Evolutionary conservation across 2,329 filamentous ascomycete genomes (phyloP).

Genomic region (Neofusicoccum parvum): DNA sequence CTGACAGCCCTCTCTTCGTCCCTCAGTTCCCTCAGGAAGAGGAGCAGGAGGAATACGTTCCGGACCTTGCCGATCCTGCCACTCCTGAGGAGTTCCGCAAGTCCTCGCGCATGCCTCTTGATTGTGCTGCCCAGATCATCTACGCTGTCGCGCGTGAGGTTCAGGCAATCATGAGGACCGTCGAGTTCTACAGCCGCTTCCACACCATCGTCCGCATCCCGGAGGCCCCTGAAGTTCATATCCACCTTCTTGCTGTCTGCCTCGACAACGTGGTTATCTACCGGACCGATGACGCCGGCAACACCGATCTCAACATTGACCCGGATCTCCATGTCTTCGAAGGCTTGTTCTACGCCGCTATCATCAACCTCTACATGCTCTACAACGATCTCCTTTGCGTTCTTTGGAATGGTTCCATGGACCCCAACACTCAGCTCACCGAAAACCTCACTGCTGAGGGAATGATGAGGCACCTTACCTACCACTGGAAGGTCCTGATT

Average conservation of each 20-base stretch:
- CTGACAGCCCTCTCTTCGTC: too few species aligned
- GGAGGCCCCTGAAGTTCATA: background rate
- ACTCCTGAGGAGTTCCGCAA: background rate
- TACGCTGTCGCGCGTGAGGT: background rate
- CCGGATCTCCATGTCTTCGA: slow-evolving; percentile 11
- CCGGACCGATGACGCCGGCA: background rate
- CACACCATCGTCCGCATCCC: too few species aligned
- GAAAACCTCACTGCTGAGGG: background rate
- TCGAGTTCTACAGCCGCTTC: background rate
- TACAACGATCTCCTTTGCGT: background rate
- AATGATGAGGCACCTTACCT: background rate
- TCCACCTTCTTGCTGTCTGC: background rate
- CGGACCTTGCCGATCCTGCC: background rate
- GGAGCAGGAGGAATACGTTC: too few species aligned
- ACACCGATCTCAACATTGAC: background rate
- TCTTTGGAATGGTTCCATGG: background rate
- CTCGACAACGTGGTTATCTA: background rate
- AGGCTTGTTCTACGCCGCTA: slow-evolving; percentile 3
- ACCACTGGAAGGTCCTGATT: background rate
- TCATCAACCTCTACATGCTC: background rate
- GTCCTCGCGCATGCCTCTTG: background rate
- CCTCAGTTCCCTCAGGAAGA: too few species aligned
- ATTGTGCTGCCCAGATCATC: slow-evolving; percentile 13
- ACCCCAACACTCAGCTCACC: background rate
- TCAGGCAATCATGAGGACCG: background rate